Percentiles rank a stretch among this genome's conserved stretches.
phyloP scores from a whole-genome alignment of 2,329 filamentous ascomycete species.

The Calonectria hawksworthii region DNA sequence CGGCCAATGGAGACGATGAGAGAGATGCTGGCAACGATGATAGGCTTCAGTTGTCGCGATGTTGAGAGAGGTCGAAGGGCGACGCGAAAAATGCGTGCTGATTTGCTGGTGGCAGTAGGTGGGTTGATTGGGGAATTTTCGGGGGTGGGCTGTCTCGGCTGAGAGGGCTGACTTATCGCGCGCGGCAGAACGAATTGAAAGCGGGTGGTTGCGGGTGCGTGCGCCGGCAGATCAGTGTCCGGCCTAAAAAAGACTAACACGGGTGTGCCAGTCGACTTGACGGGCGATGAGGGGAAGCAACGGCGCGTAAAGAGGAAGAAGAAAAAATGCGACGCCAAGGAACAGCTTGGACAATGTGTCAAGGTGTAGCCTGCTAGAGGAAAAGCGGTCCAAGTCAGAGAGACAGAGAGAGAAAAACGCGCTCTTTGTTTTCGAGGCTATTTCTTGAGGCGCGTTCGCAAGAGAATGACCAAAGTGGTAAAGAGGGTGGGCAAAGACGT shows the following conservation, averaged over 20 bases:
- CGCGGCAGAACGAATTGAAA: constrained; percentile 37
- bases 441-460: constrained; percentile 17
- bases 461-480: constrained; percentile 14
- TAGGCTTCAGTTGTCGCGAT: constrained; percentile 63
- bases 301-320: not conserved
- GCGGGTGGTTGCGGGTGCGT: constrained; percentile 22
- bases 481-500: constrained; percentile 20
- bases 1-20: constrained; percentile 63
- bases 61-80: constrained; percentile 51
- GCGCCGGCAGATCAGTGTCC: constrained; percentile 19
- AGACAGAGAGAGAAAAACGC: constrained; percentile 11
- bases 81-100: constrained; percentile 59
- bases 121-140: constrained; percentile 44
- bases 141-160: constrained; percentile 48
- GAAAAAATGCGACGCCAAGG: not conserved
- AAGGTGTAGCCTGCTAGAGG: not conserved
- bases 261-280: not conserved
- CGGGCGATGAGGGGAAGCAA: not conserved
- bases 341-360: not conserved
- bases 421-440: constrained; percentile 21
- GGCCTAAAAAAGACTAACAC: constrained; percentile 23
- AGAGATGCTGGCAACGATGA: constrained; percentile 61
- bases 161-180: constrained; percentile 43
- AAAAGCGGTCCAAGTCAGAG: not conserved
- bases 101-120: constrained; percentile 60